Evolutionary conservation across 805 yeast species (phyloP), one percentile per base, ranked within the genome.

Genomic region (Metahyphopichia silvanorum): DNA sequence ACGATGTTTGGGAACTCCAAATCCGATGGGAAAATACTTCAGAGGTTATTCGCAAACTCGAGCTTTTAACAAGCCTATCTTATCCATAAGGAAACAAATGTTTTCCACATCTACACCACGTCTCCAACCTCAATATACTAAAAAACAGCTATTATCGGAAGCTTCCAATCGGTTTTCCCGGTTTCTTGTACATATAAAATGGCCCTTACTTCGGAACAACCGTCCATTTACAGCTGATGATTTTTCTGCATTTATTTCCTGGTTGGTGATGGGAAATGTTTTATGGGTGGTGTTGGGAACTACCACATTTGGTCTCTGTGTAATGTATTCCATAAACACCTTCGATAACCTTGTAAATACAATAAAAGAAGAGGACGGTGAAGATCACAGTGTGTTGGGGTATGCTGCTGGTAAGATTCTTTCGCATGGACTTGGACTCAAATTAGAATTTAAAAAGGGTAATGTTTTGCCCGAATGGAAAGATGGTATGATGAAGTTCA

Each of bases 251-350:
- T 71, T 76, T 44, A 57, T 70, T 7, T 74, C 79, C 4, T 76
- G 78, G 78, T 50, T 74, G 9, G 62, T 76, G 19, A 71, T 76
- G 77, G 81, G 80, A 1, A 71, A 75, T 43, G 53, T 74, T 14
- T 48, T 76, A 22, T 75, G 79, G 79, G 58, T 76, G 12, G 48
- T 74, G 10, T 54, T 76, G 34, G 81, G 81, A 3, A 76, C 82
- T 3, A 76, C 82, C 6, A 76, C 80, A 1, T 76, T 75, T 46
- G 68, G 67, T 6, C 67, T 77, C 22, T 58, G 66, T 20, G 39
- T 68, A 5, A 60, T 76, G 47, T 73, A 74, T 44, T 43, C 69
- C 1, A 50, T 71, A 4, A 68, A 75, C 40, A 42, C 59, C 8
- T 49, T 55, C 32, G 67, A 63, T 25, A 53, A 51, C 21, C 31